Percentiles rank a stretch among this genome's conserved stretches.
Conservation (phyloP, 2,329 filamentous ascomycete species). For the Bipolaris sorokiniana region DNA sequence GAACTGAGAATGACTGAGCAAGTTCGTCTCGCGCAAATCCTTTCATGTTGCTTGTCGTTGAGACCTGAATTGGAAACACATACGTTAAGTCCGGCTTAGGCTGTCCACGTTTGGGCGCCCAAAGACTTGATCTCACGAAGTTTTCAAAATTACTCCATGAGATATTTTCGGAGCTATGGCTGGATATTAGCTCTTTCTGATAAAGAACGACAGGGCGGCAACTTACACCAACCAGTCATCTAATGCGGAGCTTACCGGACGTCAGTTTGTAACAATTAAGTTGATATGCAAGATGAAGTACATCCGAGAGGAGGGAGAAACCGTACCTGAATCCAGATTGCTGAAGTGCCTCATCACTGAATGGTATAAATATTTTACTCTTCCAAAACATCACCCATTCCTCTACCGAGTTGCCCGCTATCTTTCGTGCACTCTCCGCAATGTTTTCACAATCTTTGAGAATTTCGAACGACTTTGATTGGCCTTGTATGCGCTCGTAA, state of each 20-base stretch:
- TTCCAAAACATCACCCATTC: conserved; percentile 12
- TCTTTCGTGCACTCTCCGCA: not conserved
- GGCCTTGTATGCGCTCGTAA: not conserved
- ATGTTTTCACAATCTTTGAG: not conserved
- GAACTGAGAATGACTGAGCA: not conserved
- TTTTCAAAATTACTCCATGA: conserved; percentile 6
- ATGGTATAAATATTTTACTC: not conserved
- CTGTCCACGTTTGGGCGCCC: not conserved
- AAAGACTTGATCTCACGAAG: not conserved
- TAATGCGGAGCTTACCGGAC: conserved; percentile 1
- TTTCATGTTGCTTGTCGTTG: too few species aligned
- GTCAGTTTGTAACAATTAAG: not conserved
- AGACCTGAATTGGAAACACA: conserved; percentile 7
- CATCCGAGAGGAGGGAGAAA: not conserved
- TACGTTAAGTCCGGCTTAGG: conserved; percentile 15
- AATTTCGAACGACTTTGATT: not conserved
- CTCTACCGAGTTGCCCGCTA: not conserved
- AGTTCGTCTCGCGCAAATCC: conserved; percentile 6
- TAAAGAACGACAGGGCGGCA: not conserved
- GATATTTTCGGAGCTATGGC: conserved; percentile 4
- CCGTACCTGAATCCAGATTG: conserved; percentile 5
- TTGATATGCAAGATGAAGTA: not conserved
- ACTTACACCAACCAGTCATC: conserved; percentile 13
- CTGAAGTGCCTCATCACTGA: not conserved
- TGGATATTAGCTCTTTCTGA: not conserved